Conservation (phyloP, 352 stramenopile genomes). For the Globisporangium takayamanum region DNA sequence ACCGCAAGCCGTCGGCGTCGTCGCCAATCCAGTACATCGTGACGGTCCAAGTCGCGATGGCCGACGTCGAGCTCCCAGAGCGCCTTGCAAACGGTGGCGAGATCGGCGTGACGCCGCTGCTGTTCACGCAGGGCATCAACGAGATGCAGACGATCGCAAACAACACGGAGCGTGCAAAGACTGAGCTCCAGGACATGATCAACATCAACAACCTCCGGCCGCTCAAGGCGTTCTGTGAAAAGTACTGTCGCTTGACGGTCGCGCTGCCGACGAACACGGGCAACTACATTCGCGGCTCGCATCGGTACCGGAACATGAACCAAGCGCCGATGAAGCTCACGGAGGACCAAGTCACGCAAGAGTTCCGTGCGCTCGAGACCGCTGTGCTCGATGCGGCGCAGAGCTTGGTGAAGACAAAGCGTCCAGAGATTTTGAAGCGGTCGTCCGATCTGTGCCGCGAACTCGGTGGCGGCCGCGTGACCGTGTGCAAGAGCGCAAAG, state of each 20-base stretch:
- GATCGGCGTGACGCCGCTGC: slow-evolving; percentile 73
- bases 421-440: slow-evolving; percentile 76
- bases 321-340: slow-evolving; percentile 46
- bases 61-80: slow-evolving; percentile 69
- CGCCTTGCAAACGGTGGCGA: slow-evolving; percentile 59
- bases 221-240: slow-evolving; percentile 78
- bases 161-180: slow-evolving; percentile 84
- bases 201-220: slow-evolving; percentile 83
- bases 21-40: slow-evolving; percentile 80
- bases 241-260: slow-evolving; percentile 64
- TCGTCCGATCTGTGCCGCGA: slow-evolving; percentile 76
- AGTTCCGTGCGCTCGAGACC: slow-evolving; percentile 57
- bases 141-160: slow-evolving; percentile 94
- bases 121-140: slow-evolving; percentile 93
- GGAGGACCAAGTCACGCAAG: slow-evolving; percentile 63
- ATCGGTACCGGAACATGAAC: slow-evolving; percentile 55
- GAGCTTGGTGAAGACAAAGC: slow-evolving; percentile 84
- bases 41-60: slow-evolving; percentile 72
- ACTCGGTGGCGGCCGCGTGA: slow-evolving; percentile 88
- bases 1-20: slow-evolving; percentile 42
- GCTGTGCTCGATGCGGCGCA: slow-evolving; percentile 70
- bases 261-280: slow-evolving; percentile 38
- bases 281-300: slow-evolving; percentile 18
- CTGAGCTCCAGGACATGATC: slow-evolving; percentile 85
- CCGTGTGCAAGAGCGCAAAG: slow-evolving; percentile 97